These are phyloP conservation scores for Xylaria bambusicola DNA, from an alignment of 495 filamentous ascomycete genomes.

Conservation along the genomic window DNA sequence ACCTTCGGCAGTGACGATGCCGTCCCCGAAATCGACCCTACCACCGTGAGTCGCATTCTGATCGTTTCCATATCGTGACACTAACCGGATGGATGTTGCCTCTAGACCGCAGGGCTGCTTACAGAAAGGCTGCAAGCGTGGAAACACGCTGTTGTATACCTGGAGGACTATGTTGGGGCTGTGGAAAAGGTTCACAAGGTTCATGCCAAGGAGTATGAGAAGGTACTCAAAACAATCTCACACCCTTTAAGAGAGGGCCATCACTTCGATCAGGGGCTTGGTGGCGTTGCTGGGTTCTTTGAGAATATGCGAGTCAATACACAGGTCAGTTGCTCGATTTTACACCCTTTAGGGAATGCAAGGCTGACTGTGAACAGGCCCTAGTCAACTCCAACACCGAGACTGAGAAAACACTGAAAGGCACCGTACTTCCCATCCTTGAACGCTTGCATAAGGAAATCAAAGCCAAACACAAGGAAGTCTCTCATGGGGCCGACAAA, in stretches of 20 bases:
- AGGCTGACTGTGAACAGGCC: conserved; percentile 49
- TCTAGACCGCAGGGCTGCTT: conserved; percentile 72
- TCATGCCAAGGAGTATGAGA: conserved; percentile 93
- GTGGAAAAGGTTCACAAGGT: conserved; percentile 82
- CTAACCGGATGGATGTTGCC: conserved; percentile 6
- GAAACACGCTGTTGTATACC: conserved; percentile 89
- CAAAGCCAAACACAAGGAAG: conserved; percentile 90
- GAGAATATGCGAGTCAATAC: conserved; percentile 92
- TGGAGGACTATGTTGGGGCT: conserved; percentile 83
- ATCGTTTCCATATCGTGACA: conserved; percentile 13
- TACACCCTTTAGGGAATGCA: neutral
- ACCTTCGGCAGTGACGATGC: conserved; percentile 55
- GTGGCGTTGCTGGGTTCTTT: conserved; percentile 84
- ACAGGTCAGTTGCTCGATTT: conserved; percentile 54
- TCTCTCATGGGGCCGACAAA: conserved; percentile 81
- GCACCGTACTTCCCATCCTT: conserved; percentile 79
- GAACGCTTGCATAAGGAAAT: conserved; percentile 93
- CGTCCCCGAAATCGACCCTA: conserved; percentile 77
- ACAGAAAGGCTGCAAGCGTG: conserved; percentile 85
- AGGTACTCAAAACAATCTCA: conserved; percentile 86
- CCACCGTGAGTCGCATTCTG: conserved; percentile 57
- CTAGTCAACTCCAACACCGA: conserved; percentile 85
- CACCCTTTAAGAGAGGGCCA: conserved; percentile 83
- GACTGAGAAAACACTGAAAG: conserved; percentile 83
- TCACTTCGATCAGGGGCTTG: conserved; percentile 85